Base-by-base conservation (phyloP, 257 asterid species). In the Fraxinus cuspidata region DNA sequence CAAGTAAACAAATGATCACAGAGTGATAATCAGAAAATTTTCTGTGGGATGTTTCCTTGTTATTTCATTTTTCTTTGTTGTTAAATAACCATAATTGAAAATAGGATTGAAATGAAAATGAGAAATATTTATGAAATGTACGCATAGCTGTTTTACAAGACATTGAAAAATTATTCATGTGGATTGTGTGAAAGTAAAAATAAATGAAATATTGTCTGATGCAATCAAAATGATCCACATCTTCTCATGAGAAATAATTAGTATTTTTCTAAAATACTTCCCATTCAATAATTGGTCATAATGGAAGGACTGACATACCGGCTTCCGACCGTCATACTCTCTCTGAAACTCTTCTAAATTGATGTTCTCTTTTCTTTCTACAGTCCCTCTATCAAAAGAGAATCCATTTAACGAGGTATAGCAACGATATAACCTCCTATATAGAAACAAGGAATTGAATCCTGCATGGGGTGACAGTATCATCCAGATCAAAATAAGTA, bases 361-460 rank as follows among this genome's bases (percentile, higher is more conserved):
- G 81, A 92, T 83, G 53, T 81, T 80, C 64, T 86, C 86, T 83
- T 79, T 82, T 86, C 98, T 90, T 75, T 87, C 97, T 71, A 93
- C 96, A 79, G 92, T 96, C 79, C 97, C 97, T 44, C 84, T 80
- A 79, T 93, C 98, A 60, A 88, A 93, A 44, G 93, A 86, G 86
- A 96, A 96, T 80, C 91, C 94, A 83, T 84, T 80, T 81, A 96
- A 89, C 37, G 95, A 86, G 81, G 99, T 92, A 82, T 92, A 81
- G 78, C 97, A 92, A 84, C 99, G 90, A 86, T 96, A 96, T 67
- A 87, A 78, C 84, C 99, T 91, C 88, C 93, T 82, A 75, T 96
- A 93, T 72, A 96, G 97, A 77, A 89, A 93, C 79, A 90, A 25
- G 29, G 98, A 93, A 87, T 82, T 81, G 90, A 92, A 96, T 53